Base-by-base conservation (phyloP, 2,329 filamentous ascomycete species). In the Canariomyces notabilis region DNA sequence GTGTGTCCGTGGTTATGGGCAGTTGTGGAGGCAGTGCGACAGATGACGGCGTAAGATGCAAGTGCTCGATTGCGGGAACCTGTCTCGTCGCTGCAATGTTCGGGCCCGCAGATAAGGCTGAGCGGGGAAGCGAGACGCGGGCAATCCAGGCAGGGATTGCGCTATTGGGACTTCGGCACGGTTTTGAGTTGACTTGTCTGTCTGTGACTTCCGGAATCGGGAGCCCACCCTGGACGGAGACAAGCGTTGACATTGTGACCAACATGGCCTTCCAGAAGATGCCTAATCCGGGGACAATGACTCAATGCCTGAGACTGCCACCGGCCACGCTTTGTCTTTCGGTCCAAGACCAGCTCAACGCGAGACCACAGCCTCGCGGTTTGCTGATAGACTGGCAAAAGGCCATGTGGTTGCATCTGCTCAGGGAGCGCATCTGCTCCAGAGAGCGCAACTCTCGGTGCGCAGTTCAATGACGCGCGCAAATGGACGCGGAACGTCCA, bases 41-140 rank as follows among this genome's bases (percentile, higher is more conserved):
- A 36, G 32, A 22, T 19, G 47, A 37, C 29, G 12, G 38, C 23
- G 48, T 46, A 40, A 40, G 42, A 48, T 42, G 34, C 50, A 49
- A 57, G 41, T 58, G 54, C 56, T 58, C 56, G 55, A 54, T 49
- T 58, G 55, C 55, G 56, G 40, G 44, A 49, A 50, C 18, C 21
- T 26, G 26, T 31, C 26, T 46, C 36, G 44, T 35, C 19, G 36
- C 11, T 41, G n/a, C 22, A 26, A n/a, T 15, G 18, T 44, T 36
- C 18, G 32, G 44, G n/a, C 37, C 48, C 36, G 21, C 39, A 45
- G 50, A 48, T 50, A 48, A 53, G 50, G 50, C 50, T 53, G 48
- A 48, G 44, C 32, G 44, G 45, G 50, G 44, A 41, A 48, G 18
- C 14, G 26, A 37, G 40, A 46, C 8, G 34, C 12, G 39, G 49